Percentiles rank a stretch among this genome's conserved stretches.
These are phyloP conservation scores for Excoecaria agallocha DNA, from an alignment of 345 rosid species.

Conservation along the genomic window DNA sequence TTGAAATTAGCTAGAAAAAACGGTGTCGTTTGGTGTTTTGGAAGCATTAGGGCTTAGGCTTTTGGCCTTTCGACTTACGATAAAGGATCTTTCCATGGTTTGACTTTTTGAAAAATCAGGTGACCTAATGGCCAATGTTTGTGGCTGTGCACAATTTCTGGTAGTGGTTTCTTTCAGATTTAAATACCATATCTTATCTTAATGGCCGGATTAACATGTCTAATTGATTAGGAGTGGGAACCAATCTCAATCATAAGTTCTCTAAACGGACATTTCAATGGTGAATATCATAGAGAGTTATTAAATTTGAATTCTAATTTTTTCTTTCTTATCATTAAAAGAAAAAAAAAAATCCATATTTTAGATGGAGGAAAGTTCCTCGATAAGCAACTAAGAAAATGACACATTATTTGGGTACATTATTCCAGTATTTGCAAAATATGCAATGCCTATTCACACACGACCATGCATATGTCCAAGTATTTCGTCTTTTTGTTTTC, in stretches of 20 bases:
- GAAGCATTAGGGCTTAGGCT: too few relatives aligned
- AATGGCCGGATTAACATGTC: neutral
- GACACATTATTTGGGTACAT: neutral
- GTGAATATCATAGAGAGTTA: too few relatives aligned
- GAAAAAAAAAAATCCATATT: neutral
- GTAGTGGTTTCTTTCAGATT: neutral
- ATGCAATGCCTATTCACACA: too few relatives aligned
- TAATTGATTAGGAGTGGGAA: too few relatives aligned
- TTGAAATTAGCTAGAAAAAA: neutral
- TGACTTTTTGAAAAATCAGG: conserved; percentile 1
- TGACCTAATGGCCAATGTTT: neutral
- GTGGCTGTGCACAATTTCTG: neutral
- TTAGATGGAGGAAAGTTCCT: neutral
- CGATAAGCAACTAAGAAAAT: neutral
- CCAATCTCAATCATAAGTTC: too few relatives aligned
- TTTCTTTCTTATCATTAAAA: too few relatives aligned
- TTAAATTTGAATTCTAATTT: too few relatives aligned
- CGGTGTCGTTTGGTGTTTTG: neutral
- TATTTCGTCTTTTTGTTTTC: too few relatives aligned
- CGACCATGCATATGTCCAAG: too few relatives aligned
- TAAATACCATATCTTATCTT: neutral
- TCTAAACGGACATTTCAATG: too few relatives aligned
- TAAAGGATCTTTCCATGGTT: neutral
- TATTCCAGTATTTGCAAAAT: neutral
- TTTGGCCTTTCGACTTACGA: neutral